These are phyloP conservation scores for Fusarium lateritium DNA, from an alignment of 2,329 filamentous ascomycete genomes.

Conservation along the genomic window DNA sequence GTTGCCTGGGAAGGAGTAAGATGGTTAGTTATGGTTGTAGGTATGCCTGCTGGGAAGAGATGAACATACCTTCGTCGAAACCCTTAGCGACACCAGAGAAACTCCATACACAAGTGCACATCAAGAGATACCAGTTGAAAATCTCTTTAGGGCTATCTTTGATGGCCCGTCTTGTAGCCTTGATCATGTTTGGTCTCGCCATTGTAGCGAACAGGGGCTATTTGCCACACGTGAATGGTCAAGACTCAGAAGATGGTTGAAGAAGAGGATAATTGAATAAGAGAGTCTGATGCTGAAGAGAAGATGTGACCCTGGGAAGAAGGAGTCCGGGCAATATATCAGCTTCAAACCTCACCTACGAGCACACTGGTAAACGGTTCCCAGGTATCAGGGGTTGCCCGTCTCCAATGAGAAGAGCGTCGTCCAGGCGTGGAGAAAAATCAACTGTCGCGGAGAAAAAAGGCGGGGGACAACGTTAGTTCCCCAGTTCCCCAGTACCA, in stretches of 20 bases:
- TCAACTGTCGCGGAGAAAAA: not conserved
- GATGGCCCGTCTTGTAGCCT: slow-evolving; percentile 48
- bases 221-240: not conserved
- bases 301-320: not conserved
- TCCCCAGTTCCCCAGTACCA: slow-evolving; percentile 8
- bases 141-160: slow-evolving; percentile 48
- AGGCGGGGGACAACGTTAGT: slow-evolving; percentile 2
- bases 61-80: slow-evolving; percentile 49
- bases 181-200: slow-evolving; percentile 45
- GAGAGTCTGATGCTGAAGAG: not conserved
- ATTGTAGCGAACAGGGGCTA: slow-evolving; percentile 11
- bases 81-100: slow-evolving; percentile 52
- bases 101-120: slow-evolving; percentile 48
- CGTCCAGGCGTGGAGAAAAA: slow-evolving; percentile 1
- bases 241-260: too few species aligned
- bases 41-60: accelerated
- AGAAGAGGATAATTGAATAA: not conserved
- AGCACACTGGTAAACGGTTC: too few species aligned
- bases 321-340: slow-evolving; percentile 11
- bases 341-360: too few species aligned
- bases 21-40: not conserved
- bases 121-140: slow-evolving; percentile 50
- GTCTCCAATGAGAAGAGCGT: not conserved
- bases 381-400: not conserved
- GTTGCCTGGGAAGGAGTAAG: slow-evolving; percentile 36